A percentile compares a stretch with the other conserved stretches of the same genome.
phyloP scores from a whole-genome alignment of 2,329 filamentous ascomycete species.

The Penicillium glabrum region DNA sequence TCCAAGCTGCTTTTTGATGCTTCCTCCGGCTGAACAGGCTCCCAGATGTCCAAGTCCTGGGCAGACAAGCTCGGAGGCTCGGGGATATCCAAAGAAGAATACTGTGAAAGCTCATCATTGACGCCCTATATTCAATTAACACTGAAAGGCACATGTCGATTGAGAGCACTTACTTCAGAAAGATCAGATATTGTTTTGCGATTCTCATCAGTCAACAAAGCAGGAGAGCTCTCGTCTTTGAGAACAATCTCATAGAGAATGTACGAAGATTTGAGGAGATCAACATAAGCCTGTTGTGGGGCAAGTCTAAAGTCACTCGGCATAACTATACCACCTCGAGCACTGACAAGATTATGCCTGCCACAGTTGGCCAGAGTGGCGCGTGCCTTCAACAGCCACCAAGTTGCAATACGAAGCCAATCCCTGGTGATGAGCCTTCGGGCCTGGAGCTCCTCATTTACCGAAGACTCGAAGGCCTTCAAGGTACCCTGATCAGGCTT shows the following conservation, averaged over 20 bases:
- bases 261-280: conserved; percentile 33
- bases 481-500: conserved; percentile 21
- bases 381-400: conserved; percentile 34
- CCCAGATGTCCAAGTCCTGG: conserved; percentile 31
- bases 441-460: conserved; percentile 21
- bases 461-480: conserved; percentile 19
- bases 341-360: conserved; percentile 15
- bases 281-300: conserved; percentile 31
- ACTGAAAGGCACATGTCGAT: not conserved
- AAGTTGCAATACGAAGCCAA: conserved; percentile 32
- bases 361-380: conserved; percentile 23
- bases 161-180: conserved; percentile 23
- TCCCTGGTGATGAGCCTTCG: conserved; percentile 25
- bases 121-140: conserved; percentile 20
- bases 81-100: conserved; percentile 26
- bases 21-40: conserved; percentile 31
- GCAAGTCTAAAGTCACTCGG: conserved; percentile 21
- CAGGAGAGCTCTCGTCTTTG: conserved; percentile 18
- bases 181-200: conserved; percentile 31
- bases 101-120: conserved; percentile 29
- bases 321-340: conserved; percentile 25
- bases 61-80: conserved; percentile 20
- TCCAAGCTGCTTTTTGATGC: conserved; percentile 12
- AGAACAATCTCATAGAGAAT: conserved; percentile 34
- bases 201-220: conserved; percentile 28